phyloP scores from a whole-genome alignment of 768 basidiomycete species.

The Trichaptum fuscoviolaceum region DNA sequence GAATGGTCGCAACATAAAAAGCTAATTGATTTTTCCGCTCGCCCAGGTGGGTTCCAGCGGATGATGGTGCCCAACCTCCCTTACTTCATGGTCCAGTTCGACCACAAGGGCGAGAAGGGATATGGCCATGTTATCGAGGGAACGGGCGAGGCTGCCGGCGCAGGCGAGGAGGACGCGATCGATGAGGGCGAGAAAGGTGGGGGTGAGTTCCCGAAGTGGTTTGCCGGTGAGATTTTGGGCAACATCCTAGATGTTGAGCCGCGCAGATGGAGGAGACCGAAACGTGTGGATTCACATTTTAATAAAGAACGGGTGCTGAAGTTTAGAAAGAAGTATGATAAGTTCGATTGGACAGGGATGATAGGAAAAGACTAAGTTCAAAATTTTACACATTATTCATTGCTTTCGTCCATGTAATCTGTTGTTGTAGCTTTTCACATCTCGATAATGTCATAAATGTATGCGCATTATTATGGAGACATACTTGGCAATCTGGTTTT shows the following conservation, averaged over 20 bases:
- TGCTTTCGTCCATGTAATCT: too few relatives aligned
- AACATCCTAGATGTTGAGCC: constrained; percentile 86
- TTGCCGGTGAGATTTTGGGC: constrained; percentile 93
- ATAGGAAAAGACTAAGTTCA: constrained; percentile 33
- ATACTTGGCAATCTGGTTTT: too few relatives aligned
- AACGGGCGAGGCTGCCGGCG: constrained; percentile 53
- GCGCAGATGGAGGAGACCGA: constrained; percentile 78
- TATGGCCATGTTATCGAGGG: constrained; percentile 99
- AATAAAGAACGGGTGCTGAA: constrained; percentile 64
- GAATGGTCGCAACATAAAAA: constrained; percentile 99
- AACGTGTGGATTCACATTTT: constrained; percentile 60
- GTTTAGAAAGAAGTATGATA: constrained; percentile 73
- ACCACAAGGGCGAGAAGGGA: constrained; percentile 95
- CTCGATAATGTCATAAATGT: too few relatives aligned
- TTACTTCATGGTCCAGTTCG: constrained; percentile 99
- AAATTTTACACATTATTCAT: background rate
- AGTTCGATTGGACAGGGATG: constrained; percentile 79
- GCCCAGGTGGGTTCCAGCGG: constrained; percentile 90
- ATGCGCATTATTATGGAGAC: too few relatives aligned
- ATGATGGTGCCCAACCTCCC: constrained; percentile 96
- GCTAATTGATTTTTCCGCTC: constrained; percentile 85
- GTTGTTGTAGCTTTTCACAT: too few relatives aligned
- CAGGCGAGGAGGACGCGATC: constrained; percentile 59
- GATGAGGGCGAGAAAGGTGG: constrained; percentile 89
- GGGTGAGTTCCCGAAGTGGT: constrained; percentile 87